phyloP scores from a whole-genome alignment of 306 rosid species.

The Psophocarpus tetragonolobus region DNA sequence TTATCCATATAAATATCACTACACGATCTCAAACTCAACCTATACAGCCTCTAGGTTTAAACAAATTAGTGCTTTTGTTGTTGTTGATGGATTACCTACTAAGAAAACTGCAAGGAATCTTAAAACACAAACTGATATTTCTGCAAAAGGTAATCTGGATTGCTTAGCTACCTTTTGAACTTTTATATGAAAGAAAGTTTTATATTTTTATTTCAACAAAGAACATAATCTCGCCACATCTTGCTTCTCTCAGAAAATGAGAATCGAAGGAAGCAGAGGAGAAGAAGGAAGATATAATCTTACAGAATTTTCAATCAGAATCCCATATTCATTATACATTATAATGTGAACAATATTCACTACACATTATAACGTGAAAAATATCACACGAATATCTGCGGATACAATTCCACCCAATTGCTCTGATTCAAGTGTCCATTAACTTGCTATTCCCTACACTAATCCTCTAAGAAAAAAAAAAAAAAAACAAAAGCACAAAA shows the following conservation, averaged over 20 bases:
- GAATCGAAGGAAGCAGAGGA: conserved; percentile 8
- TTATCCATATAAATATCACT: not conserved
- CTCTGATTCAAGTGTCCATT: not conserved
- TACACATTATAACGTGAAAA: conserved; percentile 5
- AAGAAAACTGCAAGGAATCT: conserved; percentile 3
- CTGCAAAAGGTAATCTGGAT: not conserved
- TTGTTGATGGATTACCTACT: conserved; percentile 7
- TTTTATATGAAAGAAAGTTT: not conserved
- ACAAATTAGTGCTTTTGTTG: not conserved
- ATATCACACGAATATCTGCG: not conserved
- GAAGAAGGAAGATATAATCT: not conserved
- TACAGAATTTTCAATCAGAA: not conserved
- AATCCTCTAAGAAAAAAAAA: not conserved
- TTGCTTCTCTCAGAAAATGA: not conserved
- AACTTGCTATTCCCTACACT: conserved; percentile 21
- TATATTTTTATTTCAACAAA: not conserved
- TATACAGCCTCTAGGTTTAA: not conserved
- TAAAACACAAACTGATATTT: not conserved
- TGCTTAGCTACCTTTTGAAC: not conserved
- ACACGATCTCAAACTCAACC: not conserved
- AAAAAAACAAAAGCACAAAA: not conserved
- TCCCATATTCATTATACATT: conserved; percentile 12
- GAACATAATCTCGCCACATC: not conserved
- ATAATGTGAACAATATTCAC: conserved; percentile 23
- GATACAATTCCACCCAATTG: not conserved